Percentiles rank a stretch among this genome's conserved stretches.
Conservation (phyloP, 306 rosid species). For the Oemleria cerasiformis region DNA sequence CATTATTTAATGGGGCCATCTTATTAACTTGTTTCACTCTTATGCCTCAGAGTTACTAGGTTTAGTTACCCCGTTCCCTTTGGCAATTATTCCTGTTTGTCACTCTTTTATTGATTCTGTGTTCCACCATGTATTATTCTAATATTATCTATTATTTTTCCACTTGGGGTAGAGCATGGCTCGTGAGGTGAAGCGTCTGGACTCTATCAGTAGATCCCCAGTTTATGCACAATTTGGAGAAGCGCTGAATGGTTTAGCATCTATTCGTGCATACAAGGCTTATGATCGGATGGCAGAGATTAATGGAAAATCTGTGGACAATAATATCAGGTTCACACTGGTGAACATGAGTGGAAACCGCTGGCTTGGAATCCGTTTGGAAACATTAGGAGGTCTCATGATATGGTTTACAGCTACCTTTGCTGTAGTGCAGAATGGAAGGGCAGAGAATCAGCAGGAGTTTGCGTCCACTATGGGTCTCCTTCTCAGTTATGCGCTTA, state of each 20-base stretch:
- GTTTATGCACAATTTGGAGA: slow-evolving; percentile 97
- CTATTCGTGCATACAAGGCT: slow-evolving; percentile 89
- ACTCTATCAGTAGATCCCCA: slow-evolving; percentile 91
- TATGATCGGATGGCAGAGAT: slow-evolving; percentile 89
- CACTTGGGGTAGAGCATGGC: slow-evolving; percentile 67
- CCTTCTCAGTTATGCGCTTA: slow-evolving; percentile 76
- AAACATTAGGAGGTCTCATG: slow-evolving; percentile 47
- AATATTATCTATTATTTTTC: slow-evolving; percentile 17
- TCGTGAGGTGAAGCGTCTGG: slow-evolving; percentile 90
- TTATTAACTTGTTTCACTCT: background rate
- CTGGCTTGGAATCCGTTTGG: slow-evolving; percentile 49
- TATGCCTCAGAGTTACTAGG: background rate
- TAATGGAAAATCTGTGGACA: slow-evolving; percentile 52
- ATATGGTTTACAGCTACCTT: slow-evolving; percentile 54
- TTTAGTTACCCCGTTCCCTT: background rate
- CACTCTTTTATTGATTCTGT: background rate
- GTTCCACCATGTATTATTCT: background rate
- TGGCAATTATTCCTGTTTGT: background rate
- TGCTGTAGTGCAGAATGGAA: slow-evolving; percentile 52
- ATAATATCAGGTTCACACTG: slow-evolving; percentile 39
- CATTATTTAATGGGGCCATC: background rate
- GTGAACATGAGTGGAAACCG: slow-evolving; percentile 48
- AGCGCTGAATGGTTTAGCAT: slow-evolving; percentile 83
- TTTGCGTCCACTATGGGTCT: slow-evolving; percentile 57
- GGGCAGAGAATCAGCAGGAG: slow-evolving; percentile 41